Evolutionary conservation across 1,284 basidiomycete genomes (phyloP).

Genomic region (Pisolithus thermaeus): DNA sequence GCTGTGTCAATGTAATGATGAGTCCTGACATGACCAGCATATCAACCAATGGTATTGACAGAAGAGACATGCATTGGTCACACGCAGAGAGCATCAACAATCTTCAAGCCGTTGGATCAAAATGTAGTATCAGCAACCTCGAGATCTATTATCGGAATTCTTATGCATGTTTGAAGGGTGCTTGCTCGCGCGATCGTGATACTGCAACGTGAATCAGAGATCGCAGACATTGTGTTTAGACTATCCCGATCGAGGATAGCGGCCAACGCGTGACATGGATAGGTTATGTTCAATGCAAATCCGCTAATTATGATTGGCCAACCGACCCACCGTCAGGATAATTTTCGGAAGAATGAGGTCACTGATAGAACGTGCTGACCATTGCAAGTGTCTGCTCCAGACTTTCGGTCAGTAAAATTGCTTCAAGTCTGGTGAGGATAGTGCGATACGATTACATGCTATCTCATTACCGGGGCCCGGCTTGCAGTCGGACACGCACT

Average conservation of each 20-base stretch:
- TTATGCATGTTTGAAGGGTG: too few relatives aligned
- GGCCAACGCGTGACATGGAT: background rate
- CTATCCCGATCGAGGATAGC: background rate
- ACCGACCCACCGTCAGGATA: background rate
- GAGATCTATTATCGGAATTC: too few relatives aligned
- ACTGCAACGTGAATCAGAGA: background rate
- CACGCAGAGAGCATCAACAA: too few relatives aligned
- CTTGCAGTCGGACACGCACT: conserved; percentile 27
- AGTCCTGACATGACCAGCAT: too few relatives aligned
- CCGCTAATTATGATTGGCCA: background rate
- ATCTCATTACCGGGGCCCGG: background rate
- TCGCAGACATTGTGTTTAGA: background rate
- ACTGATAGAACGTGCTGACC: background rate
- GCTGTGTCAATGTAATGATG: too few relatives aligned
- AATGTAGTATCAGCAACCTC: too few relatives aligned
- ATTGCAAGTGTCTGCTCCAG: background rate
- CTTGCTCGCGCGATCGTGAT: background rate
- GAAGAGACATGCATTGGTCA: too few relatives aligned
- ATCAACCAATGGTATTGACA: too few relatives aligned
- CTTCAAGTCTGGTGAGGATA: background rate
- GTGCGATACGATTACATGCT: background rate
- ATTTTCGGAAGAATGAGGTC: background rate
- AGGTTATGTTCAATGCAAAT: background rate
- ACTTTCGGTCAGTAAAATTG: background rate
- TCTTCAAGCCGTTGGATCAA: too few relatives aligned